Conservation (phyloP, 768 basidiomycete genomes). For the Rhodotorula babjevae region DNA sequence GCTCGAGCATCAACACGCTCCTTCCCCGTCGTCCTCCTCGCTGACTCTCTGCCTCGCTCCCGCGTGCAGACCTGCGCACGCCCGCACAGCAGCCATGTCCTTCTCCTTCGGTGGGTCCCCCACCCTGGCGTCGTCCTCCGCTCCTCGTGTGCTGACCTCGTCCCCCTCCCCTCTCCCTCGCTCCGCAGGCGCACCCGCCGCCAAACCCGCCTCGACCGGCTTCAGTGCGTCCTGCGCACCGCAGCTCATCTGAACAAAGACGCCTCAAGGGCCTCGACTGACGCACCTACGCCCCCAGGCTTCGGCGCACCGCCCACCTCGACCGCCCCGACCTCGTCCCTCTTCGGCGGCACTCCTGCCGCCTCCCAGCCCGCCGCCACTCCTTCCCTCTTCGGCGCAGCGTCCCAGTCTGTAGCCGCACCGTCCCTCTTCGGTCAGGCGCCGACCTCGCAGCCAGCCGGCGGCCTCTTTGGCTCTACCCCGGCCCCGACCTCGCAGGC, state of each 20-base stretch:
- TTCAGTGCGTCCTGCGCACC: conserved; percentile 26
- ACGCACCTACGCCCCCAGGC: not conserved
- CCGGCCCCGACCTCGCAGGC: not conserved
- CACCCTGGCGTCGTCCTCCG: not conserved
- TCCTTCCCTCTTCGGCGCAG: conserved; percentile 2
- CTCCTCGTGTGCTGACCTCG: not conserved
- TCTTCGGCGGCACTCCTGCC: not conserved
- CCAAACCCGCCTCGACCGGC: conserved; percentile 18
- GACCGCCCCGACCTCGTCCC: conserved; percentile 6
- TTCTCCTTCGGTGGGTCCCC: conserved; percentile 31
- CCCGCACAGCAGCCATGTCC: not conserved
- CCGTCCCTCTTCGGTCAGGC: not conserved
- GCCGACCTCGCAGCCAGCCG: not conserved
- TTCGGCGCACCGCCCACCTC: conserved; percentile 20
- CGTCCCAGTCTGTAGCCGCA: not conserved
- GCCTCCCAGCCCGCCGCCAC: not conserved
- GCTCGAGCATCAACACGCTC: no score
- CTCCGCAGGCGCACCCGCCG: conserved; percentile 9
- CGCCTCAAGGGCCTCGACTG: no score
- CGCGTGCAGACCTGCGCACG: not conserved
- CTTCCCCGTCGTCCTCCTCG: no score
- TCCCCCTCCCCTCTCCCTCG: no score
- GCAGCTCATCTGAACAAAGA: no score
- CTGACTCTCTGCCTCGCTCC: no score
- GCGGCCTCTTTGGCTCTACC: no score